Conservation (phyloP, 495 filamentous ascomycete species). For the Penicillium ochrochloron region DNA sequence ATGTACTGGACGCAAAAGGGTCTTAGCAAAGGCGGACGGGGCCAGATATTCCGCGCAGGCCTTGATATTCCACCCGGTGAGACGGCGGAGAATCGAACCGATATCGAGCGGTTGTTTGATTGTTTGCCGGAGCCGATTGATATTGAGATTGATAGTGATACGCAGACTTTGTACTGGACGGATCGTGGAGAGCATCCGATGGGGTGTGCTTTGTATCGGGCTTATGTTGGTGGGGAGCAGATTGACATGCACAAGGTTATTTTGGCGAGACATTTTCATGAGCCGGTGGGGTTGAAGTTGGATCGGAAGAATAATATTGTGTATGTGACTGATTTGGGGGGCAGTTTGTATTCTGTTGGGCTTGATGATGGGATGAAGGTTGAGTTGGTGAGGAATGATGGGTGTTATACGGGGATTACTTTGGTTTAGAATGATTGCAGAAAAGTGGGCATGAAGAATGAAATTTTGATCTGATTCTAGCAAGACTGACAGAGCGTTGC, state of each 20-base stretch:
- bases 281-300: conserved; percentile 45
- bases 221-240: conserved; percentile 26
- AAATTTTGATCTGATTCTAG: neutral
- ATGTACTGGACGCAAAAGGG: conserved; percentile 67
- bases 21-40: conserved; percentile 46
- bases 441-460: neutral
- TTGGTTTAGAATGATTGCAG: conserved; percentile 20
- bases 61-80: conserved; percentile 41
- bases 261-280: conserved; percentile 49
- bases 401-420: conserved; percentile 35
- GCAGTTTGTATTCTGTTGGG: conserved; percentile 50
- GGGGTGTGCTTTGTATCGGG: conserved; percentile 35
- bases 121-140: conserved; percentile 60
- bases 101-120: conserved; percentile 49
- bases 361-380: conserved; percentile 47
- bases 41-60: conserved; percentile 51
- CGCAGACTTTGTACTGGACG: conserved; percentile 55
- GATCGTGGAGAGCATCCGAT: conserved; percentile 54
- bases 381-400: conserved; percentile 33
- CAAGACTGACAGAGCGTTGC: no score
- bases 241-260: conserved; percentile 34
- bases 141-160: conserved; percentile 49
- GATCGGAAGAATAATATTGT: conserved; percentile 42
- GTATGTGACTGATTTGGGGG: conserved; percentile 52
- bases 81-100: conserved; percentile 35